These are phyloP conservation scores for Hanseniaspora vineae DNA, from an alignment of 805 yeast genomes.

Conservation along the genomic window DNA sequence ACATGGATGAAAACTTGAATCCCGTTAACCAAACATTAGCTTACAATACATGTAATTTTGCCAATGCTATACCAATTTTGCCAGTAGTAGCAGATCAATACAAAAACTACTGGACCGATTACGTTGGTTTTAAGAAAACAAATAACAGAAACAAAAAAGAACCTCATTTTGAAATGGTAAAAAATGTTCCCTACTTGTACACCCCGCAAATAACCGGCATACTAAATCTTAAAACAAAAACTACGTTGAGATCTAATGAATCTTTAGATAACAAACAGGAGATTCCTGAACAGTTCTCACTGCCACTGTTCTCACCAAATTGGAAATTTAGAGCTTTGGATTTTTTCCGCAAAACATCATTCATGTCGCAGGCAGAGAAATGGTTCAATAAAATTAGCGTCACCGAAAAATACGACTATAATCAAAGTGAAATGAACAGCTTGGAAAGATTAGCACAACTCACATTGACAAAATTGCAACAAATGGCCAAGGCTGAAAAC, in stretches of 20 bases:
- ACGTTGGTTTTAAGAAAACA: constrained; percentile 12
- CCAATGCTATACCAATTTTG: constrained; percentile 31
- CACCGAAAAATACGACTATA: constrained; percentile 36
- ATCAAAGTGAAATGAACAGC: constrained; percentile 23
- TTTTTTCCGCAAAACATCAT: constrained; percentile 4
- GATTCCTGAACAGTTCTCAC: no score
- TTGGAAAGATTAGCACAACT: constrained; percentile 1
- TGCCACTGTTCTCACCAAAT: neutral
- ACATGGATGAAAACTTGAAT: constrained; percentile 7
- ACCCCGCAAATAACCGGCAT: constrained; percentile 33
- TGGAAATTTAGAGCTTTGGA: constrained; percentile 8
- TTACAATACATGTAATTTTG: constrained; percentile 21
- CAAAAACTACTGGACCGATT: constrained; percentile 33
- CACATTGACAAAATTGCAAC: constrained; percentile 1
- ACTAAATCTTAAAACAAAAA: constrained; percentile 19
- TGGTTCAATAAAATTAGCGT: constrained; percentile 39
- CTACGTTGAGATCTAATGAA: neutral
- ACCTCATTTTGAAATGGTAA: constrained; percentile 19
- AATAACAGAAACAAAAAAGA: constrained; percentile 4
- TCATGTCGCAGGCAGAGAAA: constrained; percentile 10
- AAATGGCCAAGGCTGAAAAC: neutral
- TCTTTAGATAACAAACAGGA: neutral
- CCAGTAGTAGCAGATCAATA: constrained; percentile 52
- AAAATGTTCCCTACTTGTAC: constrained; percentile 45
- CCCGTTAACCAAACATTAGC: constrained; percentile 10